phyloP scores from a whole-genome alignment of 148 eudicot species.

The Talinum fruticosum region DNA sequence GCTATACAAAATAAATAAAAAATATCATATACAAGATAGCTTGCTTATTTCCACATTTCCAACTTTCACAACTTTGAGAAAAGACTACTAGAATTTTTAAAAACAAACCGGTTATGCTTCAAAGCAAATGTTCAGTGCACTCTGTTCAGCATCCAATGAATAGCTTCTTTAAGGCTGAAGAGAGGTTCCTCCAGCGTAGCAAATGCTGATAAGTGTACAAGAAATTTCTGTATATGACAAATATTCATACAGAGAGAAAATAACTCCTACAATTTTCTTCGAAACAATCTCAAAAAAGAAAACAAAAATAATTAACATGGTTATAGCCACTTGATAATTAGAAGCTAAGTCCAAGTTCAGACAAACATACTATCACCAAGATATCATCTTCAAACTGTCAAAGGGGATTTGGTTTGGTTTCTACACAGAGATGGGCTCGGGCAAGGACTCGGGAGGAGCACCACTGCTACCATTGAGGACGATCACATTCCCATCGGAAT shows the following conservation, averaged over 20 bases:
- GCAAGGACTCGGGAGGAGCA: constrained; percentile 45
- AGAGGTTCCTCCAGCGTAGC: background rate
- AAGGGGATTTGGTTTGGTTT: background rate
- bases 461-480: constrained; percentile 78
- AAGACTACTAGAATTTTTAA: too few relatives aligned
- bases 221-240: background rate
- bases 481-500: constrained; percentile 65
- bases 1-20: too few relatives aligned
- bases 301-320: background rate
- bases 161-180: background rate
- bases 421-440: background rate
- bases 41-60: too few relatives aligned
- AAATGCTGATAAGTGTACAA: background rate
- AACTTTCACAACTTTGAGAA: too few relatives aligned
- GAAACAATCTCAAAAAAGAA: background rate
- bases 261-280: background rate
- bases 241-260: constrained; percentile 4
- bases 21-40: too few relatives aligned
- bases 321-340: background rate
- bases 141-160: too few relatives aligned
- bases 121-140: too few relatives aligned
- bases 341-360: background rate
- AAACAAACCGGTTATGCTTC: too few relatives aligned
- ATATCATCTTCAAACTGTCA: background rate
- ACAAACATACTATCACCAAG: background rate